Percentiles rank a stretch among this genome's conserved stretches.
phyloP scores from a whole-genome alignment of 148 eudicot genomes.

The Camellia japonica region DNA sequence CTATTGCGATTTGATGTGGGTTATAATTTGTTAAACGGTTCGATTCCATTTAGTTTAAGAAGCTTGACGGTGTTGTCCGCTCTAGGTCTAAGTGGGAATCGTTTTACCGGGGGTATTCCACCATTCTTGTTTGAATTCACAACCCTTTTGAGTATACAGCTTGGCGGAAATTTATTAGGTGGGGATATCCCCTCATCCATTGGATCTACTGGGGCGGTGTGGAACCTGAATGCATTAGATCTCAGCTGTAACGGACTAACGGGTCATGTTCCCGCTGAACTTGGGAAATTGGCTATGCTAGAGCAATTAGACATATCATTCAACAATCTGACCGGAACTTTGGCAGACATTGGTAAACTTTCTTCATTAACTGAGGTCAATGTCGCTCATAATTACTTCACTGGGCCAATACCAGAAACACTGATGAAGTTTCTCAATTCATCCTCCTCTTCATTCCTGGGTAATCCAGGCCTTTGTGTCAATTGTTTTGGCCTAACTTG shows the following conservation, averaged over 20 bases:
- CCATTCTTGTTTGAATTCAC: conserved; percentile 39
- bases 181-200: conserved; percentile 58
- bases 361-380: conserved; percentile 44
- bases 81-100: conserved; percentile 57
- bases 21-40: conserved; percentile 54
- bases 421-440: conserved; percentile 41
- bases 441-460: conserved; percentile 52
- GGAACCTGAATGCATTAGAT: conserved; percentile 46
- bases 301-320: conserved; percentile 54
- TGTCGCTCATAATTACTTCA: conserved; percentile 45
- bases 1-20: conserved; percentile 44
- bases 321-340: conserved; percentile 60
- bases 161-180: conserved; percentile 58
- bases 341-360: conserved; percentile 42
- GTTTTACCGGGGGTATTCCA: conserved; percentile 59
- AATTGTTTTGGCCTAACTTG: conserved; percentile 36
- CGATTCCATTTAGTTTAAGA: conserved; percentile 47
- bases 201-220: conserved; percentile 28
- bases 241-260: conserved; percentile 55
- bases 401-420: conserved; percentile 47
- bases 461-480: conserved; percentile 57
- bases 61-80: conserved; percentile 37
- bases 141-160: conserved; percentile 45
- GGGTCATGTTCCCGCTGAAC: conserved; percentile 49
- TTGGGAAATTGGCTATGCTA: conserved; percentile 38